phyloP scores from a whole-genome alignment of 345 rosid species.

The Linum lewisii region DNA sequence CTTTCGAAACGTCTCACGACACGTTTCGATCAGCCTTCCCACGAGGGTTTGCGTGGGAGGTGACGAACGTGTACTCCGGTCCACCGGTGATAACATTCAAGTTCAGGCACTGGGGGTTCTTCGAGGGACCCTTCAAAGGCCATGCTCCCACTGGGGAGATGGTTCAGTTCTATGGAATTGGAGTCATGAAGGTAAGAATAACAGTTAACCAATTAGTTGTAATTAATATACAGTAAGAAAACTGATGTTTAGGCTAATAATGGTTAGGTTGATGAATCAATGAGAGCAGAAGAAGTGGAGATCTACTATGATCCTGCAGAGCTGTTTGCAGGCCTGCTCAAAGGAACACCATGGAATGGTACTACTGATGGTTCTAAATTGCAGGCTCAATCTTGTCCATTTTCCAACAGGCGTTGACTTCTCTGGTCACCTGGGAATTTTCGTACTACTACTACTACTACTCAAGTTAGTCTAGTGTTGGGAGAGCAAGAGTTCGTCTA shows the following conservation, averaged over 20 bases:
- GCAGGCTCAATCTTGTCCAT: background rate
- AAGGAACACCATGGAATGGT: conserved; percentile 16
- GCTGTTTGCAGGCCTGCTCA: conserved; percentile 52
- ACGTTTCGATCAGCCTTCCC: conserved; percentile 56
- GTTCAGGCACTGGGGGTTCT: conserved; percentile 87
- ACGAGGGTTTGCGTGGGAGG: conserved; percentile 85
- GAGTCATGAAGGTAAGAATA: conserved; percentile 50
- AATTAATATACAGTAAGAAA: background rate
- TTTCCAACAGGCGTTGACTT: background rate
- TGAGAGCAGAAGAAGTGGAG: conserved; percentile 58
- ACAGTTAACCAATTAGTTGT: too few relatives aligned
- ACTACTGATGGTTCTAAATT: background rate
- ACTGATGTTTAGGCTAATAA: background rate
- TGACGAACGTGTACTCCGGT: conserved; percentile 52
- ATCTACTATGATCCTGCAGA: conserved; percentile 61
- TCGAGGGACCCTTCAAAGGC: conserved; percentile 61
- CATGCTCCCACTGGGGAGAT: conserved; percentile 65
- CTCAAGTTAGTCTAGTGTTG: too few relatives aligned
- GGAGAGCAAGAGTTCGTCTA: too few relatives aligned
- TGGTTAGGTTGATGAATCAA: conserved; percentile 52
- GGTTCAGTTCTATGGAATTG: conserved; percentile 55
- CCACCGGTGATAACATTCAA: conserved; percentile 69
- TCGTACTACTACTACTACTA: too few relatives aligned
- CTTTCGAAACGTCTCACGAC: conserved; percentile 66
- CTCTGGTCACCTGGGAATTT: too few relatives aligned